Evolutionary conservation across 164 flowering plant species (phyloP), one percentile per base, ranked within the genome.

Genomic region (Sedum album): DNA sequence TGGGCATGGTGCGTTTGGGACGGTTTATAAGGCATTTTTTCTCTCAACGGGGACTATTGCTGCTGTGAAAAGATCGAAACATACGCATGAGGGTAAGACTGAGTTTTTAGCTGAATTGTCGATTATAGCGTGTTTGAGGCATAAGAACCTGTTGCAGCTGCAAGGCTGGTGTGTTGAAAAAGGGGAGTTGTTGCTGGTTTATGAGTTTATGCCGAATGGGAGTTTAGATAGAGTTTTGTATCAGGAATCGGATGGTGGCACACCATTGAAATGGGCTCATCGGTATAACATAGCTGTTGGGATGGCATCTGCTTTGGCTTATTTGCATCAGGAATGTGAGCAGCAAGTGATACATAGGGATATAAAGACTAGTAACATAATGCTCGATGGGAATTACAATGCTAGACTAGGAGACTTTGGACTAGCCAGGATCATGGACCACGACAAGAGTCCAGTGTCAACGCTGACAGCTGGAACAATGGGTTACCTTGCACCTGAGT

Each of bases 401-500:
- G 81, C 96, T 0, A 79, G 96, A 79, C 78, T 93, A 36, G 97
- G 96, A 0, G 97, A 91, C 79, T 91, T 93, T 28, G 98, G 98
- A 17, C 71, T 90, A 69, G 98, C 98, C 17, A 85, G 88, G 83
- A 85, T 91, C 7, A 88, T 78, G 88, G 97, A 93, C n/a, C 97
- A 93, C 60, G 93, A 83, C 53, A 89, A 84, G 82, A 93, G 96
- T 69, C 98, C 97, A 0, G 88, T 88, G 28, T 89, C 96, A 4
- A 93, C 97, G 11, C 77, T 90, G 0, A 93, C 98, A 0, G 98
- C 97, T 6, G 98, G 96, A 33, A 91, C 98, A 1, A 91, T 89
- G 97, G 98, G 98, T 4, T 93, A 91, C 76, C 81, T 93, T 4
- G 97, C 98, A 10, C 97, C 97, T 1, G 96, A 93, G 76, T 93